Base-by-base conservation (phyloP, 1,284 basidiomycete genomes). In the Sporisorium exsertum region DNA sequence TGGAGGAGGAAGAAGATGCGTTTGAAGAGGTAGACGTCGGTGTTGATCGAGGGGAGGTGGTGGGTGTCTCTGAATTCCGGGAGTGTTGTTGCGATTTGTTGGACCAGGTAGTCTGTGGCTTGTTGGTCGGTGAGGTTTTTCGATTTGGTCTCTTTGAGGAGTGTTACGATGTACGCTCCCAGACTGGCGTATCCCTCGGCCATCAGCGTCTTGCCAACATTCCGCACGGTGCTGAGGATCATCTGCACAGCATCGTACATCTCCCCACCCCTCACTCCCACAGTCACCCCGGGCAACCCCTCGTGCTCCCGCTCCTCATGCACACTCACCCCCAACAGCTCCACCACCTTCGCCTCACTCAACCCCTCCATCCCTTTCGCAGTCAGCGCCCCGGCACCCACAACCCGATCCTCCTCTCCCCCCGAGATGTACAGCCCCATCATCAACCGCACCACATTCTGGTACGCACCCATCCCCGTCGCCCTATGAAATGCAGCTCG, bases 1-100 rank as follows among this genome's bases (percentile, higher is more conserved):
- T 92, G 90, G 46, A 94, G 87, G 45, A 95, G 89, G 85, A 94
- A 93, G 32, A 95, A 87, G 2, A 92, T 93, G 81, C 95, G 94
- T 86, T 94, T 95, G 88, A 94, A 93, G 81, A 93, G 89, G 85
- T 93, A 94, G 12, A 94, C 89, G 9, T 65, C 27, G 20, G 74
- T 58, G 22, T 46, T 22, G 10, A 24, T 24, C 13, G 27, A 6
- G 40, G 63, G 52, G 13, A 80, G 7, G 16, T n/a, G 47, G 27
- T 66, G 67, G 24, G 65, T 61, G 58, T 84, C 82, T 35, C 66
- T 61, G 62, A 86, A 85, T 20, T 75, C 81, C 3, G 79, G 67
- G 6, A 85, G 67, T 10, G 49, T 56, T 15, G 42, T 24, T 5
- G 69, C 59, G 26, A 72, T 26, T 0, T 49, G 18, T 24, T 33